Evolutionary conservation across 495 filamentous ascomycete genomes (phyloP), one percentile per base, ranked within the genome.

Genomic region (Tuber borchii): DNA sequence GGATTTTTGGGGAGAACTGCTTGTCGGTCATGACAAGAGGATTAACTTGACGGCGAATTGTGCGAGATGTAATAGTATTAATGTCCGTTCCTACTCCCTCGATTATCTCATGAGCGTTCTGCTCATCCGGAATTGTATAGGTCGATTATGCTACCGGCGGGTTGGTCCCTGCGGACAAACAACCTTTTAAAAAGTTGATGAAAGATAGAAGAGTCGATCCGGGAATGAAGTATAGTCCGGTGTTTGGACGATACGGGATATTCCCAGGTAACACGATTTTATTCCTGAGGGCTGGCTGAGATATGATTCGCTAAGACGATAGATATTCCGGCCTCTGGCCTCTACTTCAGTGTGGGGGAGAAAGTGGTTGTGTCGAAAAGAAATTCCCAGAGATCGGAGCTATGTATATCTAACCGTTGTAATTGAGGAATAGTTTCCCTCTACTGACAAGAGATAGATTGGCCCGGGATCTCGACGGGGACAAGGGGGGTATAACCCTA

Each of bases 1-100:
- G 80, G 95, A 97, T 77, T 95, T 88, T 82, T 98, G 94, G 94
- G 89, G 86, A 16, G 90, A 91, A 80, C 81, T 93, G 43, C 76
- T 77, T 4, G 79, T 93, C 2, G 70, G 34, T 1, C 74, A 71
- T 16, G 78, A 84, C 22, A 84, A 86, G 22, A 48, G 45, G 45
- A 84, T 95, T 8, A 81, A 88, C 12, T 81, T 94, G 72, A 93
- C 90, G 46, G 90, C 90, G 39, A 97, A 97, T 81, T 97, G 94
- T 82, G 87, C 86, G n/a, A 86, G 95, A 20, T 97, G 94, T 81
- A 83, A 20, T 4, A 80, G 78, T 31, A 22, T 81, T 7, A 81
- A 80, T 40, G 79, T 79, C n/a, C 0, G 74, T 75, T 43, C 17
- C 2, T 16, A 22, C 34, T 20, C 17, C 0, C 17, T 20, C 19